Conservation (phyloP, 2,329 filamentous ascomycete species). For the Myriangium duriaei region DNA sequence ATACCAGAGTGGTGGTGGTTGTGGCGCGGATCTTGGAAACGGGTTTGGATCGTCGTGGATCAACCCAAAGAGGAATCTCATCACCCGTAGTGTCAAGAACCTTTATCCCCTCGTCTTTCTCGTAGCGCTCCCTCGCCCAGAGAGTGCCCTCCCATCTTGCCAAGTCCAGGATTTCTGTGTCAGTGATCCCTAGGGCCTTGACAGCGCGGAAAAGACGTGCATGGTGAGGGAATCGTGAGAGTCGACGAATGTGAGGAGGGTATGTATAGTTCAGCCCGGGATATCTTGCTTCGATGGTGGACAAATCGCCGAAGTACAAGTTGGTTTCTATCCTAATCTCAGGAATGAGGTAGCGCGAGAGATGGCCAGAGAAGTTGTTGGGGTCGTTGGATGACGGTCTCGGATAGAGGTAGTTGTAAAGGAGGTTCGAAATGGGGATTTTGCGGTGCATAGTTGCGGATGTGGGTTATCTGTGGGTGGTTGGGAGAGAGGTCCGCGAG, state of each 20-base stretch:
- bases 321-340: constrained; percentile 71
- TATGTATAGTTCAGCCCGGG: constrained; percentile 69
- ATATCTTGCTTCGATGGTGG: constrained; percentile 69
- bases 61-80: constrained; percentile 51
- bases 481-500: too few relatives aligned
- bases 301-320: constrained; percentile 66
- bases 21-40: background rate
- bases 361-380: constrained; percentile 55
- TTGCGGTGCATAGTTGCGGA: constrained; percentile 53
- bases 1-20: constrained; percentile 4
- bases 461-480: background rate
- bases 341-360: constrained; percentile 58
- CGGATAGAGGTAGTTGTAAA: constrained; percentile 63
- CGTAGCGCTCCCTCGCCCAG: constrained; percentile 71
- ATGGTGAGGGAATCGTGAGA: constrained; percentile 66
- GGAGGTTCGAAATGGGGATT: constrained; percentile 54
- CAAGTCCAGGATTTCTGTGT: constrained; percentile 55
- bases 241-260: constrained; percentile 60
- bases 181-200: constrained; percentile 54
- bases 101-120: constrained; percentile 57
- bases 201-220: constrained; percentile 64
- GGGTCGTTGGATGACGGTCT: constrained; percentile 56
- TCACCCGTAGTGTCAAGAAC: constrained; percentile 63
- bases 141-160: constrained; percentile 76
- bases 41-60: constrained; percentile 28